phyloP scores from a whole-genome alignment of 192 early-diverging fungal genomes.

The Dispira simplex region DNA sequence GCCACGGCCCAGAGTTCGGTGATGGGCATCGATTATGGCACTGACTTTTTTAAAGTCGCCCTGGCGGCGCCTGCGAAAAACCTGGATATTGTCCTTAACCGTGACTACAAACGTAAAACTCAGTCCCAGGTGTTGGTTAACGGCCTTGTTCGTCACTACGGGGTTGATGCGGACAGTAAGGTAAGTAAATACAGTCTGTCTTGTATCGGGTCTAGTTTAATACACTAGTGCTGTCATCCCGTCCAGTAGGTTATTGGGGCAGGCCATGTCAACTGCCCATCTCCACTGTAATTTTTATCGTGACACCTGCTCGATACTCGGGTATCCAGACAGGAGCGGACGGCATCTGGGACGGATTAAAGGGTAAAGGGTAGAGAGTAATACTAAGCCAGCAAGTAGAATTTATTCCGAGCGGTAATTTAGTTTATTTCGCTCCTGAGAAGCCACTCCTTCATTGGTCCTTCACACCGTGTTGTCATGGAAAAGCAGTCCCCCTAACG shows the following conservation, averaged over 20 bases:
- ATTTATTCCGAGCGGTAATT: no score
- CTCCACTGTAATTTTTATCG: not conserved
- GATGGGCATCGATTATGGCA: conserved; percentile 92
- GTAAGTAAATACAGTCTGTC: conserved; percentile 17
- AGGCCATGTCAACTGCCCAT: not conserved
- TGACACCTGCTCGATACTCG: not conserved
- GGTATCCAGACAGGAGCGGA: no score
- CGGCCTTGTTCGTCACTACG: conserved; percentile 72
- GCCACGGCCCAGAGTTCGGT: conserved; percentile 42
- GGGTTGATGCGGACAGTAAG: conserved; percentile 66
- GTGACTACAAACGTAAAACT: conserved; percentile 92
- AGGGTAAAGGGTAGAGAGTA: no score
- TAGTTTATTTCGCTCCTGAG: no score
- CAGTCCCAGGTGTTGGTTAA: conserved; percentile 64
- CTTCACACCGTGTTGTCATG: no score
- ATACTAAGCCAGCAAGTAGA: no score
- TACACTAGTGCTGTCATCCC: not conserved
- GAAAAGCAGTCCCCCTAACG: no score
- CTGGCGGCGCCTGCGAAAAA: conserved; percentile 81
- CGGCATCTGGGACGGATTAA: no score
- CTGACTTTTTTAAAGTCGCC: conserved; percentile 94
- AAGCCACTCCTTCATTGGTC: no score
- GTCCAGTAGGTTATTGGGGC: no score
- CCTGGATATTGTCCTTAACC: conserved; percentile 89
- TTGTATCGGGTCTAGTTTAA: not conserved